Percentiles rank a stretch among this genome's conserved stretches.
phyloP scores from a whole-genome alignment of 108 stramenopile genomes.

The Cyclotella cryptica region DNA sequence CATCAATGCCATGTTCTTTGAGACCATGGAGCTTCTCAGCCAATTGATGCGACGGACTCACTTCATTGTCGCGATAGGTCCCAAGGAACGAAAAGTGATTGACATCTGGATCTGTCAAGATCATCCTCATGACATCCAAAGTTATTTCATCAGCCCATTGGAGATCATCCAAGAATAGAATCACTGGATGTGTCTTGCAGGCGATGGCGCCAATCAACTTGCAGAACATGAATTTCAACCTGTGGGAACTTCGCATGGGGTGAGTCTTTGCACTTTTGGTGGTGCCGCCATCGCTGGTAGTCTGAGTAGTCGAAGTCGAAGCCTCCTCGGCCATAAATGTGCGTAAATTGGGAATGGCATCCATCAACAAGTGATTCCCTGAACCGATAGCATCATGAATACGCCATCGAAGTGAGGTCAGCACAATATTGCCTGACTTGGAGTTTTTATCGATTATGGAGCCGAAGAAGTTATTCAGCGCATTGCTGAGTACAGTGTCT shows the following conservation, averaged over 20 bases:
- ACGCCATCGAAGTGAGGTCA: constrained; percentile 29
- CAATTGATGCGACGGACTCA: constrained; percentile 27
- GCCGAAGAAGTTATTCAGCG: too few relatives aligned
- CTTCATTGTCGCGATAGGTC: constrained; percentile 49
- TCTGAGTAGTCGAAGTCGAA: not conserved
- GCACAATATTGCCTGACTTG: constrained; percentile 8
- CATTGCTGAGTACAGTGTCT: constrained; percentile 25
- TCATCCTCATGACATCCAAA: constrained; percentile 39
- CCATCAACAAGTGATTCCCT: constrained; percentile 17
- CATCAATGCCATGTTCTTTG: constrained; percentile 26
- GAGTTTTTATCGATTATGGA: not conserved
- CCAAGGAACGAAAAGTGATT: constrained; percentile 38
- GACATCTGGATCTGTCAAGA: constrained; percentile 43
- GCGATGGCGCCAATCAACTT: constrained; percentile 33
- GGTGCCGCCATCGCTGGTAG: not conserved
- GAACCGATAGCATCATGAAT: constrained; percentile 40
- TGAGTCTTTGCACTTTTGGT: not conserved
- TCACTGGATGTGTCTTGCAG: constrained; percentile 22
- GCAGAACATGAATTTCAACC: too few relatives aligned
- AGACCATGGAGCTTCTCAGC: constrained; percentile 28
- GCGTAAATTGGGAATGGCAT: constrained; percentile 31
- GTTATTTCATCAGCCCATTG: constrained; percentile 47
- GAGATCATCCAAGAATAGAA: constrained; percentile 41
- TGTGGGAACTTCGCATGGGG: constrained; percentile 6
- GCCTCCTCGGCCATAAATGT: constrained; percentile 18